Conservation (phyloP, 1,284 basidiomycete species). For the Mixia osmundae region DNA sequence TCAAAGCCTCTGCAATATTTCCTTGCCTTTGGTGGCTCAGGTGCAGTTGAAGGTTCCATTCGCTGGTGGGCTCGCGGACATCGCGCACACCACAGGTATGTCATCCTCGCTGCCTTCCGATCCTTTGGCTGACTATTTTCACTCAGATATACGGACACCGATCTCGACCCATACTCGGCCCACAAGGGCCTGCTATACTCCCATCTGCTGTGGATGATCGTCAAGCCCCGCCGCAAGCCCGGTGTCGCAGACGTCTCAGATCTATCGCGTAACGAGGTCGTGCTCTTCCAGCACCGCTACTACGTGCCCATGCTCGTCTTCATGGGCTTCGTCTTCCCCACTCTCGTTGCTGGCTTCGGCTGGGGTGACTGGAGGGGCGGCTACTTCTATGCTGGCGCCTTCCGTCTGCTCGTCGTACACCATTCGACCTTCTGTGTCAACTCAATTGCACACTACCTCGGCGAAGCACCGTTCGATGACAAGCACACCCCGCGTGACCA, state of each 20-base stretch:
- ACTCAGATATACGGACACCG: conserved; percentile 60
- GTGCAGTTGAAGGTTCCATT: conserved; percentile 72
- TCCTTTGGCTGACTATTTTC: not conserved
- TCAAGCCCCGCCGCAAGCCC: conserved; percentile 67
- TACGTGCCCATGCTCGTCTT: conserved; percentile 46
- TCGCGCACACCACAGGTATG: conserved; percentile 56
- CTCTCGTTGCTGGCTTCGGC: conserved; percentile 43
- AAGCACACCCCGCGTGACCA: conserved; percentile 82
- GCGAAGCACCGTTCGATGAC: conserved; percentile 76
- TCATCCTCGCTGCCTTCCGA: too few species aligned
- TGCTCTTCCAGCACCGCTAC: conserved; percentile 67
- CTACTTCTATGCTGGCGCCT: conserved; percentile 61
- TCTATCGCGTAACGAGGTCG: conserved; percentile 46
- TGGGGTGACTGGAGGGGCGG: conserved; percentile 74
- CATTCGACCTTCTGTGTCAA: conserved; percentile 92
- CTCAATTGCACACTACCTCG: conserved; percentile 82
- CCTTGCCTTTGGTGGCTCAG: conserved; percentile 53
- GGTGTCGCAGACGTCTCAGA: conserved; percentile 75
- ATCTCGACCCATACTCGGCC: conserved; percentile 80
- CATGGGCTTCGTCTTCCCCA: conserved; percentile 53
- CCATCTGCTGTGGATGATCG: conserved; percentile 78
- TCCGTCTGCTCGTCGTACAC: conserved; percentile 63
- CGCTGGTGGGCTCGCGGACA: conserved; percentile 90
- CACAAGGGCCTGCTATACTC: conserved; percentile 50
- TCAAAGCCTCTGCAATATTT: conserved; percentile 49